Conservation (phyloP, 495 filamentous ascomycete genomes). For the Pyrenula aspistea region DNA sequence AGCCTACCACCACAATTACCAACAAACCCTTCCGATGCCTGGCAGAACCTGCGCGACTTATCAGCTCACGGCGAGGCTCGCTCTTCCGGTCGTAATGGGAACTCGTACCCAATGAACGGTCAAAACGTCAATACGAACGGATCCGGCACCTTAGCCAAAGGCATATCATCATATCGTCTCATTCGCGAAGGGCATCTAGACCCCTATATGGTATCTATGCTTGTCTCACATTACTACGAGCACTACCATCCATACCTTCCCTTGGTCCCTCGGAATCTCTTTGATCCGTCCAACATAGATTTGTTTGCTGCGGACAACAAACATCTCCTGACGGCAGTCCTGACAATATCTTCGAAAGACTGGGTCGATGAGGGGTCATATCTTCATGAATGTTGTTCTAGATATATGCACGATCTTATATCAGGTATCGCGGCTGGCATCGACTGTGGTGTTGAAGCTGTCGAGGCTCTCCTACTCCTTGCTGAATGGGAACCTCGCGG, state of each 20-base stretch:
- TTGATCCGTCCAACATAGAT: slow-evolving; percentile 33
- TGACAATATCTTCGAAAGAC: slow-evolving; percentile 52
- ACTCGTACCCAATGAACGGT: background rate
- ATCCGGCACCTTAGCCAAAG: slow-evolving; percentile 2
- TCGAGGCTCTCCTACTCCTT: slow-evolving; percentile 49
- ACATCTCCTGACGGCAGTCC: slow-evolving; percentile 48
- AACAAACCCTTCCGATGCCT: slow-evolving; percentile 35
- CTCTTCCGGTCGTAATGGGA: background rate
- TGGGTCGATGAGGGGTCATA: slow-evolving; percentile 37
- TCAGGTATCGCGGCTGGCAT: slow-evolving; percentile 47
- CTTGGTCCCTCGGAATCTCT: slow-evolving; percentile 41
- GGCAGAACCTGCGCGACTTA: slow-evolving; percentile 33
- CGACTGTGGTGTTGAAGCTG: slow-evolving; percentile 48
- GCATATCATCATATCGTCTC: slow-evolving; percentile 35
- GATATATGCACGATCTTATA: slow-evolving; percentile 51
- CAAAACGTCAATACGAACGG: background rate
- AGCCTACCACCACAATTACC: slow-evolving; percentile 18
- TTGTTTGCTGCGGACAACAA: slow-evolving; percentile 40
- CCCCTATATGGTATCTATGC: slow-evolving; percentile 31
- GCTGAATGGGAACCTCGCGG: slow-evolving; percentile 56
- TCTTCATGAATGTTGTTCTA: slow-evolving; percentile 47
- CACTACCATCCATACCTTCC: slow-evolving; percentile 54
- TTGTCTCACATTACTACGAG: slow-evolving; percentile 39
- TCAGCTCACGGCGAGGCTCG: slow-evolving; percentile 12
- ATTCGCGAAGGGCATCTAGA: slow-evolving; percentile 37